Evolutionary conservation across 2,329 filamentous ascomycete species (phyloP), one percentile per base, ranked within the genome.

Genomic region (Raffaelea arxii): DNA sequence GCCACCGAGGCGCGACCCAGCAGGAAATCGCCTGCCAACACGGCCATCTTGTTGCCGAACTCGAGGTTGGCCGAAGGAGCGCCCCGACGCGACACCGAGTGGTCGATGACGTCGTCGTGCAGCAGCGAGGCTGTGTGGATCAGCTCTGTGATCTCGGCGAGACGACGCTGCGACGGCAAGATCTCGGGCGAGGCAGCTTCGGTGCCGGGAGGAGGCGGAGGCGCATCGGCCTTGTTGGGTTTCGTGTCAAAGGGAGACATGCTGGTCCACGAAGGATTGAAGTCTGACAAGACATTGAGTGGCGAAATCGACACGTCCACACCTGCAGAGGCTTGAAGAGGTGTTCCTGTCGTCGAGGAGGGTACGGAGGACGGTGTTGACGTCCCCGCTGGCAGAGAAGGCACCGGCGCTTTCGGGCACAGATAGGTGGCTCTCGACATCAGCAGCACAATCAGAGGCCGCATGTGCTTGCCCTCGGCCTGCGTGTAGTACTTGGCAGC

Each of bases 31-130:
- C 92, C 92, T 0, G 92, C 92, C 54, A 98, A 68, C 3, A 98
- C 91, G 14, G 92, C 91, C 91, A 98, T 97, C 67, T 98, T 98
- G 72, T 98, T 98, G 53, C 92, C 92, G 58, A 97, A 97, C 58
- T 90, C 86, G 51, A 92, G 77, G 63, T 98, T 98, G 25, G 92
- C 92, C 2, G 87, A 94, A 7, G 87, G 84, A 3, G 81, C 80
- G 25, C 87, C 86, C 50, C 92, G 85, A 46, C 92, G 80, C 11
- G 89, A 84, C 37, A 86, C 74, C 1, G 90, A 94, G 62, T 91
- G 86, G 62, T 98, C 92, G 60, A 98, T 95, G 25, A 98, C 92
- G 67, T 98, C 92, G 74, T 98, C 92, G 66, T 98, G 92, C 14
- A 98, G 80, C 18, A 98, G 77, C 2, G 91, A 97, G 1, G 92